Evolutionary conservation across 148 eudicot genomes (phyloP), one percentile per base, ranked within the genome.

Genomic region (Cornus kousa): DNA sequence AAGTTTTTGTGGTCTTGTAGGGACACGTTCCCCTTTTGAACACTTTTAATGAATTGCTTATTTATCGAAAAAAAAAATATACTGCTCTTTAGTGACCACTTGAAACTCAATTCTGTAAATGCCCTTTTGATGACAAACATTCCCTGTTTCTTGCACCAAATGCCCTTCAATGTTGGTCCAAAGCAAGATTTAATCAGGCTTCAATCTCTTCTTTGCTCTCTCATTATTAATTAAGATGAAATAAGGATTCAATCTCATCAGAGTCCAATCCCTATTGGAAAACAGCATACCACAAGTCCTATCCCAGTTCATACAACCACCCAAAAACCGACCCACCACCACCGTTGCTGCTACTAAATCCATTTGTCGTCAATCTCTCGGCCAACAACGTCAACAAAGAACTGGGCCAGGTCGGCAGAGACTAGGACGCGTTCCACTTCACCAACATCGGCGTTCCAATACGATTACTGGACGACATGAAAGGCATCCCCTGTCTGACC

Each of bases 361-460:
- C 22, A 73, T 92, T 74, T 97, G 48, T 81, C 12, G 80, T 94
- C 74, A 90, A 92, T 83, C 88, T 94, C 77, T 73, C 81, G 50
- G 73, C 79, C 68, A 71, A 64, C 32, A 67, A 77, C 57, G 7
- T 87, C 68, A 78, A 40, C 5, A 72, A 71, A 46, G 80, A 75
- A 57, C 55, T 91, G 35, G 82, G 82, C 22, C 79, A 55, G 9
- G 90, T 91, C 5, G 92, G 98, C 85, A 77, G 79, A 9, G 87
- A 90, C 9, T 93, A 97, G 97, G 99, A 97, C 31, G 93, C 97
- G 0, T 95, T 95, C 74, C 93, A 93, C 59, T 85, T 89, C 19
- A 67, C 77, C 71, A 87, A 90, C 87, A 97, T 93, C 76, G 92
- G 93, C 57, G 81, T 95, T 23, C 85, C 94, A 11, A 23, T 75